phyloP scores from a whole-genome alignment of 2,329 filamentous ascomycete species.

The Aspergillus pseudonomiae region DNA sequence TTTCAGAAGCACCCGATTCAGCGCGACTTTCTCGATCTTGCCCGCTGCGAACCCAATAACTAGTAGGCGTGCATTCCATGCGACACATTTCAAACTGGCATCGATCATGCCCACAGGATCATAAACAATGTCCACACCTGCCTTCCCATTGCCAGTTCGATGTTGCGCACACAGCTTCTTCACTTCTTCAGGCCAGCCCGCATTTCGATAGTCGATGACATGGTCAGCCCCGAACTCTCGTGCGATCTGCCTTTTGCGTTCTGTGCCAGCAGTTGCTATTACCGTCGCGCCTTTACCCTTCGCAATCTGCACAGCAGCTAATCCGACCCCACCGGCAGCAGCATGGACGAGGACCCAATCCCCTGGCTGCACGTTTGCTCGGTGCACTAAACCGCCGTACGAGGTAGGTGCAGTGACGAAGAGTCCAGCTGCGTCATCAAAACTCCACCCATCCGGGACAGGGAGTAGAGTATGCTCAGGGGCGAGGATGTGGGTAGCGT shows the following conservation, averaged over 20 bases:
- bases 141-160: slow-evolving; percentile 65
- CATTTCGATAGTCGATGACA: slow-evolving; percentile 75
- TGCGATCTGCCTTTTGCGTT: slow-evolving; percentile 79
- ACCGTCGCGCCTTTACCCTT: slow-evolving; percentile 91
- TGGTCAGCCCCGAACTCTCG: slow-evolving; percentile 82
- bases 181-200: slow-evolving; percentile 69
- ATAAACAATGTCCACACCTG: slow-evolving; percentile 88
- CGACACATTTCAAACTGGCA: slow-evolving; percentile 83
- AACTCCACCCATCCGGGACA: slow-evolving; percentile 79
- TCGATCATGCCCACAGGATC: slow-evolving; percentile 92
- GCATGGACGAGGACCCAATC: slow-evolving; percentile 91
- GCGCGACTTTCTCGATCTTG: slow-evolving; percentile 84
- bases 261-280: slow-evolving; percentile 84
- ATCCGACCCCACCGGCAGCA: slow-evolving; percentile 85
- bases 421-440: slow-evolving; percentile 80
- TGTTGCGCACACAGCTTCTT: slow-evolving; percentile 62
- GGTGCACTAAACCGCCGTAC: slow-evolving; percentile 78
- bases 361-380: slow-evolving; percentile 75
- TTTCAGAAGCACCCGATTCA: slow-evolving; percentile 91
- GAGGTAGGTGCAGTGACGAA: slow-evolving; percentile 92
- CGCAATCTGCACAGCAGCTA: slow-evolving; percentile 90
- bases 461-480: slow-evolving; percentile 69
- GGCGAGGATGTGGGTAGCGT: slow-evolving; percentile 74
- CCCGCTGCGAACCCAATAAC: slow-evolving; percentile 89
- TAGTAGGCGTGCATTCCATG: slow-evolving; percentile 87